Base-by-base conservation (phyloP, 2,329 filamentous ascomycete genomes). In the Colletotrichum aenigma region DNA sequence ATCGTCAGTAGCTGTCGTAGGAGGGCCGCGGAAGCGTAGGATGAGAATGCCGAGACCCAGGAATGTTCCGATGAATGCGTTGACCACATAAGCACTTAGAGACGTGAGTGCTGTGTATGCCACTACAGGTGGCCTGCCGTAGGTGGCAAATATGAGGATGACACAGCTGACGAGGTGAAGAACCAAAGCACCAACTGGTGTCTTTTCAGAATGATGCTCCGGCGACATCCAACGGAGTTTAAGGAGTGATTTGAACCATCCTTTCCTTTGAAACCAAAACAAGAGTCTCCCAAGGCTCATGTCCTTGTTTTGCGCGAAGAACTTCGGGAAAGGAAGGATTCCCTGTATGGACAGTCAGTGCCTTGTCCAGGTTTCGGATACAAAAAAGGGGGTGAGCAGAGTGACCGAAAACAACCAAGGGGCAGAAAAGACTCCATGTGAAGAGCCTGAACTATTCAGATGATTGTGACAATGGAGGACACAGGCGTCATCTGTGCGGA, bases 311-410 rank as follows among this genome's bases (percentile, higher is more conserved):
- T 83, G 81, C 3, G 86, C 88, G 75, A 90, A 88, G 81, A 90
- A 88, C 43, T 85, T 84, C 5, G 88, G 85, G 69, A 82, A 89
- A 0, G 89, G 89, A 3, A 91, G 81, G 68, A 91, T 86, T 1
- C 89, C 90, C 79, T 75, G 16, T 4, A 7, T 26, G 5, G 2
- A 6, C 26, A 52, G 30, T 69, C 6, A 68, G 21, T 18, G 4
- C 15, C 30, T 36, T 8, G 7, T 16, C 21, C 16, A 4, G 12
- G 15, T 36, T 30, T 26, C 8, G 6, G 4, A 4, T 13, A 16
- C 43, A 48, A 48, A 21, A 7, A 21, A 13, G 7, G 18, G 10
- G 10, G n/a, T 13, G n/a, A 43, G 38, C 38, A 43, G 18, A 43
- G 18, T 10, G 38, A n/a, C 38, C 4, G n/a, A 18, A 43, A 43